Evolutionary conservation across 73 alveolate genomes (phyloP).

Genomic region (Symbiodinium pilosum): DNA sequence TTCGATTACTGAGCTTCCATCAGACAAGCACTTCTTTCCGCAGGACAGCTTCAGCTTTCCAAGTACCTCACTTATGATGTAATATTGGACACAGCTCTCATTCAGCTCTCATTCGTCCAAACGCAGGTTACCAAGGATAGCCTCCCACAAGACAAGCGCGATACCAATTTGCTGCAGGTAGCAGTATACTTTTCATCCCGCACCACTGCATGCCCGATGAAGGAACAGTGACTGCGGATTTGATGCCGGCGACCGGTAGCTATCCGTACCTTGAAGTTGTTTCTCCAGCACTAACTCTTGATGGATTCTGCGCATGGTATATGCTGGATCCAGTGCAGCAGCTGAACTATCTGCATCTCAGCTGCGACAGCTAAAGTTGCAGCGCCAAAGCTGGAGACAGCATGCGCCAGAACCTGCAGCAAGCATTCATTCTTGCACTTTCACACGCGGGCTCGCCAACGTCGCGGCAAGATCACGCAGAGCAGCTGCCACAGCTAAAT

Average conservation of each 20-base stretch:
- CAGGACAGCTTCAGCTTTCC: no score
- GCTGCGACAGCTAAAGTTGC: not conserved
- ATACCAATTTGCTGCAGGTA: not conserved
- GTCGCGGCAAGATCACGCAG: not conserved
- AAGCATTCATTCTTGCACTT: not conserved
- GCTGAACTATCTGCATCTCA: not conserved
- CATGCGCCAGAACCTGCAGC: not conserved
- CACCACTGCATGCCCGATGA: slow-evolving; percentile 62
- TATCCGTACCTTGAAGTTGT: slow-evolving; percentile 40
- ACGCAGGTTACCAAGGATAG: not conserved
- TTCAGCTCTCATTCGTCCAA: not conserved
- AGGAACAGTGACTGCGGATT: slow-evolving; percentile 62
- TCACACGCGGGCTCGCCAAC: no score
- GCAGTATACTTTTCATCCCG: slow-evolving; percentile 75
- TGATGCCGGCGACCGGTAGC: slow-evolving; percentile 83
- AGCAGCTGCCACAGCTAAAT: no score
- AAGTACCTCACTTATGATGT: not conserved
- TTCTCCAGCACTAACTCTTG: no score
- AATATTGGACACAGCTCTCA: not conserved
- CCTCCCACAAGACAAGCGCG: not conserved
- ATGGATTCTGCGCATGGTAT: no score
- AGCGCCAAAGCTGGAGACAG: not conserved
- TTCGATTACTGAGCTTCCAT: no score
- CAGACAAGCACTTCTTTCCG: no score
- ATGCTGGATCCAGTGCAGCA: no score